Conservation (phyloP, 2,329 filamentous ascomycete genomes). For the Aspergillus quadricinctus region DNA sequence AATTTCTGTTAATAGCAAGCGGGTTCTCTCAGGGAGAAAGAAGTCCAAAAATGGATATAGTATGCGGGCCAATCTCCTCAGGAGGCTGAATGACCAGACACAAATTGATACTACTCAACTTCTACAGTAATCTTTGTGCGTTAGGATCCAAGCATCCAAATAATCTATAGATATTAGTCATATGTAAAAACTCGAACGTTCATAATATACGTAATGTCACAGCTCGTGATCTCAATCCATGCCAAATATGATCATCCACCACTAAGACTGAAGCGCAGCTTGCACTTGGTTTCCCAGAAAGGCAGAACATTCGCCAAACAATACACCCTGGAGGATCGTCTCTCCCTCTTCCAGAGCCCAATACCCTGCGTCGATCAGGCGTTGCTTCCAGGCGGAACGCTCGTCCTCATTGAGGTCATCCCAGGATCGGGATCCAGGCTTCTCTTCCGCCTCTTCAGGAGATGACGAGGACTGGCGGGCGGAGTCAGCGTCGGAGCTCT, state of each 20-base stretch:
- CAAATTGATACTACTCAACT: background rate
- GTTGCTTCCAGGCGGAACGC: conserved; percentile 64
- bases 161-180: background rate
- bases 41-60: background rate
- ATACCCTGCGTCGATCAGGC: conserved; percentile 65
- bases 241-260: background rate
- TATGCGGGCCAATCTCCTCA: background rate
- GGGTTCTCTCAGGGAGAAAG: background rate
- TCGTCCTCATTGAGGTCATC: conserved; percentile 63
- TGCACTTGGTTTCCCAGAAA: background rate
- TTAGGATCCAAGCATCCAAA: background rate
- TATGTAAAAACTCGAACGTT: background rate
- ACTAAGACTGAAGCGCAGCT: background rate
- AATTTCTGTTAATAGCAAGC: background rate
- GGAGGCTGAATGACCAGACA: background rate
- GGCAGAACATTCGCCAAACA: conserved; percentile 60
- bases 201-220: background rate
- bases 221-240: background rate
- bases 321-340: conserved; percentile 67
- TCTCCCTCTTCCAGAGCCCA: conserved; percentile 79
- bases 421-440: conserved; percentile 49
- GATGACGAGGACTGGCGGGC: conserved; percentile 1
- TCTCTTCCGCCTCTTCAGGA: conserved; percentile 9
- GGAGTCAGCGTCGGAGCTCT: background rate
- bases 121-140: background rate